These are phyloP conservation scores for Globisporangium echinulatum DNA, from an alignment of 352 stramenopile genomes.

Conservation along the genomic window DNA sequence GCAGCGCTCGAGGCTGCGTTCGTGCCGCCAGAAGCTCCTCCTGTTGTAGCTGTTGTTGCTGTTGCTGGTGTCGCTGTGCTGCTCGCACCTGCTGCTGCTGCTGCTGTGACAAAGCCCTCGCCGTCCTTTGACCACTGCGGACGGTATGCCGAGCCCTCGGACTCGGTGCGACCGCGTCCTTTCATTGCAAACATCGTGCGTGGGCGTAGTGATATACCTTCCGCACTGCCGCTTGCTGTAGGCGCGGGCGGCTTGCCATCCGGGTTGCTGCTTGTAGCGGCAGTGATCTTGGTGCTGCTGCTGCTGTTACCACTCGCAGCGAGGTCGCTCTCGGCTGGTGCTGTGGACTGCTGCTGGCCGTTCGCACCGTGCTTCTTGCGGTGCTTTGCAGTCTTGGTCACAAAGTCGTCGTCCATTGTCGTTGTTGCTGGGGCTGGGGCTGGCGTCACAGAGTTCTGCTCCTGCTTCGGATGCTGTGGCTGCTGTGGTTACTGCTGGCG, in stretches of 20 bases:
- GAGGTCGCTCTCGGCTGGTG: neutral
- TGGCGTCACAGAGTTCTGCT: neutral
- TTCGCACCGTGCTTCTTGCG: slow-evolving; percentile 45
- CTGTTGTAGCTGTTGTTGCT: slow-evolving; percentile 2
- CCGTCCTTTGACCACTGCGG: slow-evolving; percentile 85
- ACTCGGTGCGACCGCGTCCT: slow-evolving; percentile 63
- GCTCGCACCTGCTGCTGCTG: neutral
- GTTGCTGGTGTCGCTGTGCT: slow-evolving; percentile 1
- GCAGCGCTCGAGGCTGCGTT: no score
- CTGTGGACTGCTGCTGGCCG: neutral
- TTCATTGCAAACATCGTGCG: slow-evolving; percentile 89
- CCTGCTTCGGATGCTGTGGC: neutral
- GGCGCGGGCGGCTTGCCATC: slow-evolving; percentile 7
- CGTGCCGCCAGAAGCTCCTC: neutral
- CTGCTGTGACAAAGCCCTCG: slow-evolving; percentile 70
- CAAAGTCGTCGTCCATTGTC: slow-evolving; percentile 57
- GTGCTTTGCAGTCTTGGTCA: slow-evolving; percentile 70
- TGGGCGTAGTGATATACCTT: slow-evolving; percentile 69
- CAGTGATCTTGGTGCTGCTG: slow-evolving; percentile 3
- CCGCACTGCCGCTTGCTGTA: slow-evolving; percentile 10
- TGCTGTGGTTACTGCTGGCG: neutral
- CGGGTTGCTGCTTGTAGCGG: no score
- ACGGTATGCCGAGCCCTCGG: slow-evolving; percentile 60
- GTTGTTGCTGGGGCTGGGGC: neutral
- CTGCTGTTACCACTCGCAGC: neutral